Percentiles rank a stretch among this genome's conserved stretches.
Evolutionary conservation across 495 filamentous ascomycete genomes (phyloP).

Genomic region (Penicillium pancosmium): DNA sequence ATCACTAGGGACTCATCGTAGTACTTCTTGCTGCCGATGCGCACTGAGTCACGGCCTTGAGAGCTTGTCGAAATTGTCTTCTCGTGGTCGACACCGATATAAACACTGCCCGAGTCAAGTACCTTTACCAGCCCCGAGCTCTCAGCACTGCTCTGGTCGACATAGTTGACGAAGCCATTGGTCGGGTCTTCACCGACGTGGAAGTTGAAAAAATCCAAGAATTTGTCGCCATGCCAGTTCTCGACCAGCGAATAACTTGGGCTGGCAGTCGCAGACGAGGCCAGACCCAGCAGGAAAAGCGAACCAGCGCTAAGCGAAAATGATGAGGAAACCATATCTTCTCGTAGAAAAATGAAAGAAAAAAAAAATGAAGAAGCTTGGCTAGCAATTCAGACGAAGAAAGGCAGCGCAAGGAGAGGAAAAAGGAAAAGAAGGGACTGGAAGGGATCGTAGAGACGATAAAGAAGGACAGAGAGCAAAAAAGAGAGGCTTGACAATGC

Average conservation of each 20-base stretch:
- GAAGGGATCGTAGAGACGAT: slow-evolving; percentile 3
- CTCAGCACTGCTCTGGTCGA: slow-evolving; percentile 58
- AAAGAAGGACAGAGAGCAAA: slow-evolving; percentile 10
- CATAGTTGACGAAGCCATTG: slow-evolving; percentile 70
- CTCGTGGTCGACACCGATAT: slow-evolving; percentile 53
- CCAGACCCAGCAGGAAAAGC: slow-evolving; percentile 27
- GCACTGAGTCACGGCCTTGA: slow-evolving; percentile 67
- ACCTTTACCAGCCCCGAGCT: slow-evolving; percentile 58
- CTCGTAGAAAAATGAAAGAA: slow-evolving; percentile 6
- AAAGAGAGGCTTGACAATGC: slow-evolving; percentile 23
- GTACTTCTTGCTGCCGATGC: slow-evolving; percentile 66
- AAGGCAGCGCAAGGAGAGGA: slow-evolving; percentile 3
- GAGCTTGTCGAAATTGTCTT: slow-evolving; percentile 36
- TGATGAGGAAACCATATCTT: slow-evolving; percentile 27
- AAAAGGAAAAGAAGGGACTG: background rate
- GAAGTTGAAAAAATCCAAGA: slow-evolving; percentile 56
- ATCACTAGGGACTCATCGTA: slow-evolving; percentile 74
- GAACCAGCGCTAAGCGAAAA: slow-evolving; percentile 32
- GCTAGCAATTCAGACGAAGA: slow-evolving; percentile 7
- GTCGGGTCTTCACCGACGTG: slow-evolving; percentile 63
- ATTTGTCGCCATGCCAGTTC: slow-evolving; percentile 50
- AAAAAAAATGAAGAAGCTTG: slow-evolving; percentile 4
- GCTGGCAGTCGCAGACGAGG: slow-evolving; percentile 18
- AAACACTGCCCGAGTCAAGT: slow-evolving; percentile 49
- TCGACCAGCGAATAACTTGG: slow-evolving; percentile 45